phyloP scores from a whole-genome alignment of 208 protist species.

The Perkinsela sp. region DNA sequence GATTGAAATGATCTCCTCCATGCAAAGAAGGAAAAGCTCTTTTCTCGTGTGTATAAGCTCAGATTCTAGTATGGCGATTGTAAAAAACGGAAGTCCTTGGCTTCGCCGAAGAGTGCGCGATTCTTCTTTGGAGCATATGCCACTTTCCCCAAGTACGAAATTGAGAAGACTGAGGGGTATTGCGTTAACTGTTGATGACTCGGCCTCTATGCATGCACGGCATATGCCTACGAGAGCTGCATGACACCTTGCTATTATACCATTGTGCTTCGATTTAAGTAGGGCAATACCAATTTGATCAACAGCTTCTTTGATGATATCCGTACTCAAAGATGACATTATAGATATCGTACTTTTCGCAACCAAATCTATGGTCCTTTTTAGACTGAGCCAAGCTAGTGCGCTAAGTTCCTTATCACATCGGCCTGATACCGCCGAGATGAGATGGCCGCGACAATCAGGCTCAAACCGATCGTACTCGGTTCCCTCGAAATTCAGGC shows the following conservation, averaged over 20 bases:
- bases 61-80: constrained; percentile 39
- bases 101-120: constrained; percentile 49
- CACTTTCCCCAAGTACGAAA: constrained; percentile 17
- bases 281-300: not conserved
- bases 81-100: constrained; percentile 48
- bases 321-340: not conserved
- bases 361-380: not conserved
- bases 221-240: not conserved
- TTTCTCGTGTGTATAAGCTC: constrained; percentile 9
- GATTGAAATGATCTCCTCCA: not conserved
- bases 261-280: not conserved
- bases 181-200: not conserved
- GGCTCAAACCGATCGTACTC: not conserved
- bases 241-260: not conserved
- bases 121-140: constrained; percentile 29
- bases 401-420: not conserved
- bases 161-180: not conserved
- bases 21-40: not conserved
- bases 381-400: not conserved
- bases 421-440: not conserved
- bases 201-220: not conserved
- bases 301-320: not conserved
- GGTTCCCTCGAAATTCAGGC: not conserved
- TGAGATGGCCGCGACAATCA: not conserved
- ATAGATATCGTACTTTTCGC: not conserved